phyloP scores from a whole-genome alignment of 2,329 filamentous ascomycete species.

The Leptographium flavum region DNA sequence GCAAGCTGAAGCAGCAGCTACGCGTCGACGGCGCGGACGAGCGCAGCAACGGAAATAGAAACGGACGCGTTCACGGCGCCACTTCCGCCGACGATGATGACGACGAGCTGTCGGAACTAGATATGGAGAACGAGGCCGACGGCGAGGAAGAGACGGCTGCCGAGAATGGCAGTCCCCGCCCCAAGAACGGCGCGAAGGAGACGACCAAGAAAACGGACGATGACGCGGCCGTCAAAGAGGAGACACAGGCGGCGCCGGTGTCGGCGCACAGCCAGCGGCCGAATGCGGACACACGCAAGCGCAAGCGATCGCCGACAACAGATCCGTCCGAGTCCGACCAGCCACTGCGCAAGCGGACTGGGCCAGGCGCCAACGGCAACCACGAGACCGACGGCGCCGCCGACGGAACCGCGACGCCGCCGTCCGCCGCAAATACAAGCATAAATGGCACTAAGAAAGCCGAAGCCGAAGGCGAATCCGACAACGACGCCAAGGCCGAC shows the following conservation, averaged over 20 bases:
- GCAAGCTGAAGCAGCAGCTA: conserved; percentile 51
- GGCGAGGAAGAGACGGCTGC: conserved; percentile 9
- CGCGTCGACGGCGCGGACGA: conserved; percentile 23
- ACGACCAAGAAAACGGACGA: conserved; percentile 8
- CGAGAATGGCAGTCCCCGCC: conserved; percentile 4
- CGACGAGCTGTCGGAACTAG: conserved; percentile 15
- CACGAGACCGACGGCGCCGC: background rate
- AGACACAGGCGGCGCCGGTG: background rate
- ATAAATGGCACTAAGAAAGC: too few relatives aligned
- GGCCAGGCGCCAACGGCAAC: conserved; percentile 23
- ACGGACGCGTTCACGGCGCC: background rate
- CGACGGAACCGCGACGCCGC: background rate
- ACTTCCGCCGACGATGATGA: conserved; percentile 19
- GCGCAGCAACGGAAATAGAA: conserved; percentile 14
- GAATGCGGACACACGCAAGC: conserved; percentile 28
- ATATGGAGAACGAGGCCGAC: conserved; percentile 20
- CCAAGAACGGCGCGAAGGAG: conserved; percentile 17
- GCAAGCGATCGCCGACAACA: conserved; percentile 31
- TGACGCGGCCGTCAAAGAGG: conserved; percentile 16
- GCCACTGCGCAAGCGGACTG: conserved; percentile 39
- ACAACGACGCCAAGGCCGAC: conserved; percentile 25
- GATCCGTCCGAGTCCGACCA: conserved; percentile 32
- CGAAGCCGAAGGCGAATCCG: conserved; percentile 22
- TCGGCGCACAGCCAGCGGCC: conserved; percentile 10
- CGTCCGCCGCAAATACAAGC: background rate